phyloP scores from a whole-genome alignment of 2,329 filamentous ascomycete species.

The Hawksworthiomyces lignivorus region DNA sequence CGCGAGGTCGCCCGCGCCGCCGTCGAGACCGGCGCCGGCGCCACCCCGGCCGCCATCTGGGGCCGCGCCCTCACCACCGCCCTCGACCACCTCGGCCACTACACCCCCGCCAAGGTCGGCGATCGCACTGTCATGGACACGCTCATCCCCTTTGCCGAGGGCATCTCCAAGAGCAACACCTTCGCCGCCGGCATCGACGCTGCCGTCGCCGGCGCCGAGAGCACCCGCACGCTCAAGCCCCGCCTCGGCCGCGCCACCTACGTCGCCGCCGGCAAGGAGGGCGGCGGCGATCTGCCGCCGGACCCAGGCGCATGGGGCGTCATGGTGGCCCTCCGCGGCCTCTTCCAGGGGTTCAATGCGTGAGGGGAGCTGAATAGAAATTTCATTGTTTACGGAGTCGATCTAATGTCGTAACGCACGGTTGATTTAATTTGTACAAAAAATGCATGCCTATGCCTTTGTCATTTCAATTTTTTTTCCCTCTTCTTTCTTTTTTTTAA shows the following conservation, averaged over 20 bases:
- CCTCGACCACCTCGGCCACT: constrained; percentile 38
- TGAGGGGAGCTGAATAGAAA: not conserved
- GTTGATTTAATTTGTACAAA: constrained; percentile 2
- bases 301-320: constrained; percentile 67
- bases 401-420: no score
- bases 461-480: not conserved
- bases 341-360: constrained; percentile 20
- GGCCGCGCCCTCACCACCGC: constrained; percentile 33
- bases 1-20: constrained; percentile 10
- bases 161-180: constrained; percentile 33
- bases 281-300: constrained; percentile 47
- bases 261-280: constrained; percentile 45
- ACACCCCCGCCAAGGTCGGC: constrained; percentile 47
- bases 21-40: constrained; percentile 20
- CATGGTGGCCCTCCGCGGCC: constrained; percentile 44
- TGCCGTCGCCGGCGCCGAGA: constrained; percentile 52
- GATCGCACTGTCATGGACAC: constrained; percentile 53
- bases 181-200: constrained; percentile 51
- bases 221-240: constrained; percentile 57
- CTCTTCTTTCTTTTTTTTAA: not conserved
- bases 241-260: constrained; percentile 62
- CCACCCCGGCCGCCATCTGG: constrained; percentile 29
- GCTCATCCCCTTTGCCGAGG: constrained; percentile 45
- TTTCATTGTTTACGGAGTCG: no score
- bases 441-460: not conserved